These are phyloP conservation scores for Aspergillus neoniger DNA, from an alignment of 2,329 filamentous ascomycete species.

Conservation along the genomic window DNA sequence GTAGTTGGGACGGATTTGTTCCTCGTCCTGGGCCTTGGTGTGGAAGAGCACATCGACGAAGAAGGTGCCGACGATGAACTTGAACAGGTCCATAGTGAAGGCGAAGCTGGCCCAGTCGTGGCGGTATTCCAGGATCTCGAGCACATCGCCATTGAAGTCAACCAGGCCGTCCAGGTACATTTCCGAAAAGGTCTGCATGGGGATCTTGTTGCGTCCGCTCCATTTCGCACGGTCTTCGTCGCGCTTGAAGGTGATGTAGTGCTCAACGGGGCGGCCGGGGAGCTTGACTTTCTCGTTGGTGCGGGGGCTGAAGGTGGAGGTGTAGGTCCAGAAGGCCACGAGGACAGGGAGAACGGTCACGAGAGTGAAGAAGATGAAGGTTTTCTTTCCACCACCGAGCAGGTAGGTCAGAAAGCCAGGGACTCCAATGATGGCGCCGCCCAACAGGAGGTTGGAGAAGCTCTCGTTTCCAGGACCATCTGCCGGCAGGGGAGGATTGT, in stretches of 20 bases:
- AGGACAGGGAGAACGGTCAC: constrained; percentile 22
- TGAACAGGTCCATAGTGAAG: constrained; percentile 35
- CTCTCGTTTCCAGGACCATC: constrained; percentile 29
- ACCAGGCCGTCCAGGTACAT: constrained; percentile 36
- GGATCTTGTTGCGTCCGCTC: constrained; percentile 29
- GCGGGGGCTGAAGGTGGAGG: constrained; percentile 22
- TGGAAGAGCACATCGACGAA: constrained; percentile 31
- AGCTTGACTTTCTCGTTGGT: constrained; percentile 28
- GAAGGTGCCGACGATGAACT: constrained; percentile 34
- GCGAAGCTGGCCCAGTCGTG: constrained; percentile 38
- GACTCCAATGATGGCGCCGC: constrained; percentile 21
- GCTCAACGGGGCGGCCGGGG: constrained; percentile 27
- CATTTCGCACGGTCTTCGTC: constrained; percentile 26
- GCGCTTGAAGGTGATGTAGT: constrained; percentile 33
- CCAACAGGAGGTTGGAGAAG: constrained; percentile 29
- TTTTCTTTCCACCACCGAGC: constrained; percentile 22
- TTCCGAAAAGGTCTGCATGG: constrained; percentile 32
- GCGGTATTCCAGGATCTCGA: constrained; percentile 37
- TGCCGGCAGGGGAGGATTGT: constrained; percentile 26
- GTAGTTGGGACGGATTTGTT: constrained; percentile 36
- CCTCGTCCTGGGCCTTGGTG: constrained; percentile 33
- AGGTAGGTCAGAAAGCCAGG: constrained; percentile 23
- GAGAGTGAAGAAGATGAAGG: constrained; percentile 19
- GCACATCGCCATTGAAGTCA: constrained; percentile 37
- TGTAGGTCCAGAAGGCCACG: constrained; percentile 25